phyloP scores from a whole-genome alignment of 1,284 basidiomycete species.

The Boletus nobilissimus region DNA sequence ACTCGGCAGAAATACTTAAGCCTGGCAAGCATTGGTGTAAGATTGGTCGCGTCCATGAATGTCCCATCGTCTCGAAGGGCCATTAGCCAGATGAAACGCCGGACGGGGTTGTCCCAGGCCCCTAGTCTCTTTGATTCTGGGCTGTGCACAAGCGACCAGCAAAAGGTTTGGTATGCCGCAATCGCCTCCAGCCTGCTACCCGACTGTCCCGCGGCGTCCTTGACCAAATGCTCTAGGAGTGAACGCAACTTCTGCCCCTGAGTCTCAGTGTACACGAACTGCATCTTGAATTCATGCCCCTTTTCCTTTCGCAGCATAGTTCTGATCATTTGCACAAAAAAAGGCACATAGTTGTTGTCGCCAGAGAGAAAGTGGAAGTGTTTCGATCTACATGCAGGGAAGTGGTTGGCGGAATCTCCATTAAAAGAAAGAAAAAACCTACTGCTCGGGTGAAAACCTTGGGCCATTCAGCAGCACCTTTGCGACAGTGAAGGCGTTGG shows the following conservation, averaged over 20 bases:
- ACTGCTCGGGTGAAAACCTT: slow-evolving; percentile 10
- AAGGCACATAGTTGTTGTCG: slow-evolving; percentile 7
- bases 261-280: background rate
- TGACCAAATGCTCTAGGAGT: background rate
- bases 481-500: slow-evolving; percentile 4
- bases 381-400: background rate
- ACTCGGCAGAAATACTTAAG: slow-evolving; percentile 26
- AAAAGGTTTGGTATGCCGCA: slow-evolving; percentile 16
- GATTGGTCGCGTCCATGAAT: slow-evolving; percentile 3
- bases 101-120: slow-evolving; percentile 9
- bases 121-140: background rate
- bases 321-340: slow-evolving; percentile 20
- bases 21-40: slow-evolving; percentile 13
- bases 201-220: background rate
- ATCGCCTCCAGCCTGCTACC: background rate
- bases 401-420: background rate
- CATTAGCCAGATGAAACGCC: slow-evolving; percentile 23
- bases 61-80: slow-evolving; percentile 4
- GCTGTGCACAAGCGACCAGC: slow-evolving; percentile 11
- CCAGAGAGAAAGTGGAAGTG: slow-evolving; percentile 9
- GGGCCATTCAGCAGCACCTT: slow-evolving; percentile 23
- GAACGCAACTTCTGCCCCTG: too few relatives aligned
- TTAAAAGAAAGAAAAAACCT: background rate
- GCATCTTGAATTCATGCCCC: slow-evolving; percentile 10
- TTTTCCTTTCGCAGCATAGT: slow-evolving; percentile 9